Base-by-base conservation (phyloP, 192 early-diverging fungal species). In the Backusella westeae region DNA sequence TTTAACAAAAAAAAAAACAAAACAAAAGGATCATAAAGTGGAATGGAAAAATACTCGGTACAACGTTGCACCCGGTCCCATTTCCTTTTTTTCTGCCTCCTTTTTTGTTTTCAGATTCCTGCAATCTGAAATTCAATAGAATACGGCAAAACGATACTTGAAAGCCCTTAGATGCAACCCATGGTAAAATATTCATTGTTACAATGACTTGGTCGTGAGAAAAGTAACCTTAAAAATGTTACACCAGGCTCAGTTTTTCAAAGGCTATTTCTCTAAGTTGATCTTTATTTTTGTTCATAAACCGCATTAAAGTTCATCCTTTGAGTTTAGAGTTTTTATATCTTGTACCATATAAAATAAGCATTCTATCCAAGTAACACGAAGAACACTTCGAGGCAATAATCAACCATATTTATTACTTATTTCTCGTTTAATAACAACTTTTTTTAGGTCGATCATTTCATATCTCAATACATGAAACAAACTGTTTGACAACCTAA, bases 121-220 rank as follows among this genome's bases (percentile, higher is more conserved):
- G 56, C 56, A 63, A 63, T 63, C 56, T 63, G 56, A 63, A 63
- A 29, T 63, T 63, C 56, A 63, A 63, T 63, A 63, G 56, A 63
- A 26, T 4, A 63, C 21, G 56, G 56, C 56, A 59, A 59, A 59
- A 59, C 21, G 56, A 59, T 63, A 63, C 2, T 29, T 26, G 23
- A 29, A 63, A 29, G 56, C 23, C 12, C 56, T 63, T 29, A 12
- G 56, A 29, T 63, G 56, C 9, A 29, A 63, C 56, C 56, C 23
- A 63, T 29, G 56, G 56, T 29, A 26, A 59, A 63, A 63, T 63
- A 8, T 6, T 63, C 56, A 29, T 63, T 63, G 21, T 63, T 63
- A 63, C 56, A 63, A 63, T 8, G 12, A 14, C 4, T 14, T 29
- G 26, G 10, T 63, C 56, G 56, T 63, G 56, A 63, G 56, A 63